Evolutionary conservation across 306 rosid genomes (phyloP).

Genomic region (Vicia villosa): DNA sequence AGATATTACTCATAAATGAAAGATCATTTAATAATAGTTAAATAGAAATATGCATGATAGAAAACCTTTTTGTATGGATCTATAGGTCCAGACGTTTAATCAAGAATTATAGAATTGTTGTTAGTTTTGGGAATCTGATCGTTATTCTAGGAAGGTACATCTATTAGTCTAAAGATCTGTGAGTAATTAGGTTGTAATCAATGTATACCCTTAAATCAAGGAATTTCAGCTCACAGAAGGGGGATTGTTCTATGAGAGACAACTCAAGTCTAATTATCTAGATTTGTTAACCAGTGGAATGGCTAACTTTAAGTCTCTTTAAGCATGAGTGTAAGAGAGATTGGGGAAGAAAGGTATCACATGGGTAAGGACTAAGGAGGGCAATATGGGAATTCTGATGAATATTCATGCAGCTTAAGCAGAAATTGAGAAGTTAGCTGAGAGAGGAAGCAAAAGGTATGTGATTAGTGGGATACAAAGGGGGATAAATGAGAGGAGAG

Average conservation of each 20-base stretch:
- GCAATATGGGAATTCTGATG: neutral
- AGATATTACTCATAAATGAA: slow-evolving; percentile 1
- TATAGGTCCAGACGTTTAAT: neutral
- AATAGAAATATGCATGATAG: slow-evolving; percentile 20
- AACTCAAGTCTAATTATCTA: neutral
- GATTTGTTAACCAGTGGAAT: slow-evolving; percentile 6
- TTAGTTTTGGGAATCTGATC: neutral
- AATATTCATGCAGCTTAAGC: slow-evolving; percentile 7
- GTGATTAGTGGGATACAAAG: neutral
- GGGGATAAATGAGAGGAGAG: neutral
- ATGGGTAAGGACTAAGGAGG: neutral
- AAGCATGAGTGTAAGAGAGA: no score
- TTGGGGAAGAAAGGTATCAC: no score
- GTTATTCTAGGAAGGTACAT: slow-evolving; percentile 14
- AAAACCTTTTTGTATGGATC: neutral
- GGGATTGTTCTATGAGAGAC: slow-evolving; percentile 1
- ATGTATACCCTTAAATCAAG: neutral
- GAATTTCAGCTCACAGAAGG: neutral
- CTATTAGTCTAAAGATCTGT: slow-evolving; percentile 12
- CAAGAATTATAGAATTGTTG: slow-evolving; percentile 19
- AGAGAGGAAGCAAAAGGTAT: neutral
- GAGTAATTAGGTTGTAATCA: slow-evolving; percentile 1
- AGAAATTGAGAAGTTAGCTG: neutral
- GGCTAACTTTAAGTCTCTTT: no score
- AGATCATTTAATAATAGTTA: slow-evolving; percentile 5